Percentiles rank a stretch among this genome's conserved stretches.
Conservation (phyloP, 345 rosid species). For the Streptanthus diversifolius region DNA sequence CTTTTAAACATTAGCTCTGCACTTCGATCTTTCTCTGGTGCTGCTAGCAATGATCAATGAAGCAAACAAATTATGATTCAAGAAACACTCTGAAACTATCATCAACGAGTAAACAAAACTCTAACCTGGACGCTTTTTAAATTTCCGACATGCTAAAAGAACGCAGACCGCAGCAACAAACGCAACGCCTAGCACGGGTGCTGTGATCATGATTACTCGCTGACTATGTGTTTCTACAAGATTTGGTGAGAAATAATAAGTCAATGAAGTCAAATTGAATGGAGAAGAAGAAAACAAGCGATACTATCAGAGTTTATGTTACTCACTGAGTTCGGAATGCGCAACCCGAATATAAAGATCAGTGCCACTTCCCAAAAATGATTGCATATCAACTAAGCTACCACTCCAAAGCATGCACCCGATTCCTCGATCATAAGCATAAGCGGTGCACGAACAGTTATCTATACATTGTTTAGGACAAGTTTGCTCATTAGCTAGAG, state of each 20-base stretch:
- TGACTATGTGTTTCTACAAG: slow-evolving; percentile 15
- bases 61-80: background rate
- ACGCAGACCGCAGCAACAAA: background rate
- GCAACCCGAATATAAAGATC: slow-evolving; percentile 45
- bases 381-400: slow-evolving; percentile 41
- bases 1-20: slow-evolving; percentile 28
- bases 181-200: background rate
- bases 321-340: slow-evolving; percentile 42
- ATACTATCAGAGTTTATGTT: background rate
- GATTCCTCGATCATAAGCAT: slow-evolving; percentile 37
- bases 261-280: background rate
- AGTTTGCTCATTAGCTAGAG: background rate
- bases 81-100: background rate
- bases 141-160: slow-evolving; percentile 23
- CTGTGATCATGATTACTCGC: slow-evolving; percentile 9
- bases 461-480: slow-evolving; percentile 40
- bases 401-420: slow-evolving; percentile 51
- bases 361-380: slow-evolving; percentile 31
- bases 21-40: slow-evolving; percentile 4
- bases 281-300: background rate
- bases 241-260: background rate
- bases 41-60: slow-evolving; percentile 8
- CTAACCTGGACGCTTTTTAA: slow-evolving; percentile 26
- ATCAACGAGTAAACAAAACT: background rate
- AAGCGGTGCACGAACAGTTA: slow-evolving; percentile 56